phyloP scores from a whole-genome alignment of 2,329 filamentous ascomycete genomes.

The Calycina marina region DNA sequence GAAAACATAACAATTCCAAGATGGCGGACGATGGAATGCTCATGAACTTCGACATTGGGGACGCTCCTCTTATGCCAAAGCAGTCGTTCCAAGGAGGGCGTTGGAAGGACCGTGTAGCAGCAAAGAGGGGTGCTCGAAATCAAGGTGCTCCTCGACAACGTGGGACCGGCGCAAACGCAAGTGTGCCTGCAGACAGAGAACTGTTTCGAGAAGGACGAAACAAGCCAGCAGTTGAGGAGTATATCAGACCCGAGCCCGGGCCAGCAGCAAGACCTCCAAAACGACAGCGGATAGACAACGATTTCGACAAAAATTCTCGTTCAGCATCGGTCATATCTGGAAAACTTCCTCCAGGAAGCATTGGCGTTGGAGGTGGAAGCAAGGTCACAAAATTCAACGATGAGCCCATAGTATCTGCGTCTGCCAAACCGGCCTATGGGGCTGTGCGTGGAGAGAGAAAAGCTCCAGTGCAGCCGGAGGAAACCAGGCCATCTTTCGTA shows the following conservation, averaged over 20 bases:
- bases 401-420: slow-evolving; percentile 17
- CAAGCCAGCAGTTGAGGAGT: slow-evolving; percentile 17
- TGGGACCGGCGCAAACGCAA: slow-evolving; percentile 8
- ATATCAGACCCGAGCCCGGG: slow-evolving; percentile 19
- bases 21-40: slow-evolving; percentile 97
- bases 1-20: no score
- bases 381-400: slow-evolving; percentile 9
- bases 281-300: slow-evolving; percentile 28
- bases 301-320: slow-evolving; percentile 9
- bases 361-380: slow-evolving; percentile 13
- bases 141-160: slow-evolving; percentile 30
- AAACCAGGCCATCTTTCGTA: slow-evolving; percentile 10
- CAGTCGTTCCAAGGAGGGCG: slow-evolving; percentile 70
- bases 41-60: slow-evolving; percentile 74
- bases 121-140: slow-evolving; percentile 51
- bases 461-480: no score
- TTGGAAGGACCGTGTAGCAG: slow-evolving; percentile 79
- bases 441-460: no score
- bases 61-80: slow-evolving; percentile 47
- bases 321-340: slow-evolving; percentile 18
- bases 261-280: slow-evolving; percentile 24
- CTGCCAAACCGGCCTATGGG: slow-evolving; percentile 25
- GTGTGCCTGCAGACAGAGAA: slow-evolving; percentile 11
- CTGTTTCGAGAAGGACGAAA: slow-evolving; percentile 17
- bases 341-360: slow-evolving; percentile 24